These are phyloP conservation scores for Fraxinus xanthoxyloides DNA, from an alignment of 305 asterid species.

Conservation along the genomic window DNA sequence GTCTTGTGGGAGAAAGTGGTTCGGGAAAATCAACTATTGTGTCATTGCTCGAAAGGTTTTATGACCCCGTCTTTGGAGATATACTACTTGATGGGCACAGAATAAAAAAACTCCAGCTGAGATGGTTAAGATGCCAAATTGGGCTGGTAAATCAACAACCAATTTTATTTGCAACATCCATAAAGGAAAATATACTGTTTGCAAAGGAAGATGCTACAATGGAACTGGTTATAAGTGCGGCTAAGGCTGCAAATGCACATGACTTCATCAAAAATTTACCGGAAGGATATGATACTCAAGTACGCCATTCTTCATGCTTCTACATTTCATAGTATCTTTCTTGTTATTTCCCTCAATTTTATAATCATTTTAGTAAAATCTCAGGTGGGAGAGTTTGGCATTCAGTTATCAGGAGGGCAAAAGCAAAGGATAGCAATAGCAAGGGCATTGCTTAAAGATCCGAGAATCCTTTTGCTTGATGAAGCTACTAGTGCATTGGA, in stretches of 20 bases:
- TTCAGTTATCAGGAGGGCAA: conserved; percentile 70
- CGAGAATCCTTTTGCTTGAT: conserved; percentile 59
- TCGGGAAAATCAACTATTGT: conserved; percentile 72
- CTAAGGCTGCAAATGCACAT: conserved; percentile 68
- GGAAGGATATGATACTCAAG: conserved; percentile 61
- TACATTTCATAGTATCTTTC: background rate
- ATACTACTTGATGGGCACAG: conserved; percentile 60
- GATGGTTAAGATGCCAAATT: conserved; percentile 61
- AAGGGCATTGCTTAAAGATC: conserved; percentile 60
- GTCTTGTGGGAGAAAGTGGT: conserved; percentile 84
- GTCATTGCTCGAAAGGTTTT: conserved; percentile 66
- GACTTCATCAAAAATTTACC: conserved; percentile 50
- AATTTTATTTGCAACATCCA: conserved; percentile 59
- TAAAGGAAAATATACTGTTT: conserved; percentile 54
- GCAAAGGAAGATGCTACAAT: conserved; percentile 57
- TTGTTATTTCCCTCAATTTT: background rate
- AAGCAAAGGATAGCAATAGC: conserved; percentile 71
- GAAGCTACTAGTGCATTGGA: conserved; percentile 76
- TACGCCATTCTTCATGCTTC: conserved; percentile 16
- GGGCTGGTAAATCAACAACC: conserved; percentile 74
- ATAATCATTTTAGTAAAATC: conserved; percentile 7
- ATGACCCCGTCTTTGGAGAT: conserved; percentile 63
- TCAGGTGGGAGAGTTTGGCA: conserved; percentile 65
- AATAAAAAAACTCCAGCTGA: conserved; percentile 42
- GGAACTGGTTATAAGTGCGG: conserved; percentile 42